phyloP scores from a whole-genome alignment of 1,284 basidiomycete genomes.

The Leccinum subrobustum region DNA sequence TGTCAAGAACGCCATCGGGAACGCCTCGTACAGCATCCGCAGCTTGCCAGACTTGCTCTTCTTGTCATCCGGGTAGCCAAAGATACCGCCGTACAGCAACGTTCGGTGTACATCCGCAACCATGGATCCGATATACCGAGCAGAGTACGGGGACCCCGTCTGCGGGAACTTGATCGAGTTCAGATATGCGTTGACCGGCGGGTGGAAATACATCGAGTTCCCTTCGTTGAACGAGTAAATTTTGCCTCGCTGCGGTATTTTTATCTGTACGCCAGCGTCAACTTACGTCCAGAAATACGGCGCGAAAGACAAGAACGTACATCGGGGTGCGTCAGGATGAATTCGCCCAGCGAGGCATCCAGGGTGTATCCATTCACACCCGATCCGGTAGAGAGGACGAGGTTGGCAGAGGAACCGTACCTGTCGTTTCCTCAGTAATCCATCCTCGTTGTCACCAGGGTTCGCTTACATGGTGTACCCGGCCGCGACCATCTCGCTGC shows the following conservation, averaged over 20 bases:
- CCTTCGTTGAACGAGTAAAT: conserved; percentile 99
- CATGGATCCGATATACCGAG: conserved; percentile 99
- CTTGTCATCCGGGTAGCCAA: conserved; percentile 98
- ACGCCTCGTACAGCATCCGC: conserved; percentile 94
- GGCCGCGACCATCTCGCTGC: conserved; percentile 96
- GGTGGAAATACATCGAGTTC: conserved; percentile 93
- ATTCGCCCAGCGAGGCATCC: conserved; percentile 94
- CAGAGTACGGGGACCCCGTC: conserved; percentile 83
- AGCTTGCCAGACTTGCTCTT: conserved; percentile 97
- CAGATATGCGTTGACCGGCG: conserved; percentile 84
- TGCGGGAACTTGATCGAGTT: conserved; percentile 93
- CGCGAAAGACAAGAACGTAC: conserved; percentile 41
- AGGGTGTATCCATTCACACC: conserved; percentile 99
- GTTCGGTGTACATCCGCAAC: conserved; percentile 98
- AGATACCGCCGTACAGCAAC: conserved; percentile 96
- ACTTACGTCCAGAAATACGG: background rate
- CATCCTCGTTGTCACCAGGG: background rate
- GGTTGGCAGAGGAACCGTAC: conserved; percentile 98
- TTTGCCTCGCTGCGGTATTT: conserved; percentile 92
- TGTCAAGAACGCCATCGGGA: conserved; percentile 98
- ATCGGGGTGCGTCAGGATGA: conserved; percentile 98
- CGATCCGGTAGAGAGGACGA: conserved; percentile 93
- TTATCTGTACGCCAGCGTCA: conserved; percentile 57
- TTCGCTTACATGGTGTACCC: conserved; percentile 89
- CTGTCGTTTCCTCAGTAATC: conserved; percentile 39